phyloP scores from a whole-genome alignment of 164 flowering plant genomes.

The Chimonanthus praecox region DNA sequence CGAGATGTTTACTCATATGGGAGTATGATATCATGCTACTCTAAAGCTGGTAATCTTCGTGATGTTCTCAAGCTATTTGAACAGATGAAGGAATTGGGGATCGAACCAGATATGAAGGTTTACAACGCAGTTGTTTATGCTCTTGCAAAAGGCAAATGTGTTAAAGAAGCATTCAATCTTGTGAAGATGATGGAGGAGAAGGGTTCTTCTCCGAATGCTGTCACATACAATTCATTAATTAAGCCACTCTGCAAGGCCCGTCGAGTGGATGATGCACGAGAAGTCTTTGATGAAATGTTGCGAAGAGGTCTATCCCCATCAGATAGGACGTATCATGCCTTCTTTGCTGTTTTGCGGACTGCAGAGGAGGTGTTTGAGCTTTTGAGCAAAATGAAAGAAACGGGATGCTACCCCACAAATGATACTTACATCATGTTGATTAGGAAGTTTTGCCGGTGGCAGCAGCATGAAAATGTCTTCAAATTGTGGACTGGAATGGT shows the following conservation, averaged over 20 bases:
- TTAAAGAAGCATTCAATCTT: slow-evolving; percentile 56
- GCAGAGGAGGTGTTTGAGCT: slow-evolving; percentile 61
- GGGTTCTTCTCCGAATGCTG: slow-evolving; percentile 46
- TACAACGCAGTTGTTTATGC: slow-evolving; percentile 77
- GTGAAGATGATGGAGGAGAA: slow-evolving; percentile 64
- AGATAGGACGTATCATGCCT: slow-evolving; percentile 62
- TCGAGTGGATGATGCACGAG: slow-evolving; percentile 45
- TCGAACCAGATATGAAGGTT: slow-evolving; percentile 67
- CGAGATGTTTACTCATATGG: slow-evolving; percentile 67
- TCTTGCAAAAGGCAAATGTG: slow-evolving; percentile 58
- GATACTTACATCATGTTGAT: slow-evolving; percentile 82
- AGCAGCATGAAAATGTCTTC: slow-evolving; percentile 55
- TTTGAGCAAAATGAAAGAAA: slow-evolving; percentile 52
- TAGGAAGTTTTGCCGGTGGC: slow-evolving; percentile 77
- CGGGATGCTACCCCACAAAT: slow-evolving; percentile 43
- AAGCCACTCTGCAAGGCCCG: slow-evolving; percentile 65
- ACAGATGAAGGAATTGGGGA: slow-evolving; percentile 50
- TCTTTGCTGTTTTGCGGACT: slow-evolving; percentile 46
- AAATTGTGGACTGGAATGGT: slow-evolving; percentile 72
- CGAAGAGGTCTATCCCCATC: slow-evolving; percentile 49
- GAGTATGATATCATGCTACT: slow-evolving; percentile 62
- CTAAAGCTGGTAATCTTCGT: slow-evolving; percentile 40
- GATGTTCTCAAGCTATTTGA: slow-evolving; percentile 51
- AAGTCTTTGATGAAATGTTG: slow-evolving; percentile 59
- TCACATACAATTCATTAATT: slow-evolving; percentile 71